These are phyloP conservation scores for Auriscalpium microsporum DNA, from an alignment of 768 basidiomycete species.

Conservation along the genomic window DNA sequence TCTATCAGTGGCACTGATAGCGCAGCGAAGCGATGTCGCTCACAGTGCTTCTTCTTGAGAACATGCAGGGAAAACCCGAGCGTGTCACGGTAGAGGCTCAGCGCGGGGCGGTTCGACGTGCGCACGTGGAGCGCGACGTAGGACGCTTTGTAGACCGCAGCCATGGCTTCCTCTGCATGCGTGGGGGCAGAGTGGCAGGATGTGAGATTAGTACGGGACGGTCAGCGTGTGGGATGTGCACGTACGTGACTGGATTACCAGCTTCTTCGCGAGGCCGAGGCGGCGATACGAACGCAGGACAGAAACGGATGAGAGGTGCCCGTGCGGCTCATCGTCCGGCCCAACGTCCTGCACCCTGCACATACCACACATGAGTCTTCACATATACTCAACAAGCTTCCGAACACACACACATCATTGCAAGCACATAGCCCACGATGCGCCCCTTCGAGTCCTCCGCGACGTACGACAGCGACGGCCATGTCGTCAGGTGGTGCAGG, in stretches of 20 bases:
- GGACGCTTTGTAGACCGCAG: slow-evolving; percentile 71
- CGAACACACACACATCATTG: slow-evolving; percentile 61
- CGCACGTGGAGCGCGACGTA: slow-evolving; percentile 88
- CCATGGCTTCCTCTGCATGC: slow-evolving; percentile 74
- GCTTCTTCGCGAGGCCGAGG: slow-evolving; percentile 89
- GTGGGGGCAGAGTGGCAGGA: no score
- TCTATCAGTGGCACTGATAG: background rate
- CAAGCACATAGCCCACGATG: slow-evolving; percentile 90
- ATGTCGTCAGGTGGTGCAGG: slow-evolving; percentile 83
- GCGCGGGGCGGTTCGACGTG: slow-evolving; percentile 90
- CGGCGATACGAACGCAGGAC: slow-evolving; percentile 85
- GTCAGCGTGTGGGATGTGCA: background rate
- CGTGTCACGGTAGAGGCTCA: slow-evolving; percentile 80
- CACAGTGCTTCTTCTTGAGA: slow-evolving; percentile 88
- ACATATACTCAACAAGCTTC: background rate
- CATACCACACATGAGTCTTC: background rate
- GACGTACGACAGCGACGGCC: slow-evolving; percentile 91
- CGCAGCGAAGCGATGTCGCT: background rate
- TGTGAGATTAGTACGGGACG: no score
- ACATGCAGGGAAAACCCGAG: slow-evolving; percentile 82
- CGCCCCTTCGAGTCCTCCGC: slow-evolving; percentile 83
- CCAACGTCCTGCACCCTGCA: slow-evolving; percentile 57
- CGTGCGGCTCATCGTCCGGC: slow-evolving; percentile 58
- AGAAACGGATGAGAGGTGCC: slow-evolving; percentile 95
- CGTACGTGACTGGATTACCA: slow-evolving; percentile 91